A percentile compares a stretch with the other conserved stretches of the same genome.
These are phyloP conservation scores for Marasmius oreades DNA, from an alignment of 1,284 basidiomycete genomes.

Conservation along the genomic window DNA sequence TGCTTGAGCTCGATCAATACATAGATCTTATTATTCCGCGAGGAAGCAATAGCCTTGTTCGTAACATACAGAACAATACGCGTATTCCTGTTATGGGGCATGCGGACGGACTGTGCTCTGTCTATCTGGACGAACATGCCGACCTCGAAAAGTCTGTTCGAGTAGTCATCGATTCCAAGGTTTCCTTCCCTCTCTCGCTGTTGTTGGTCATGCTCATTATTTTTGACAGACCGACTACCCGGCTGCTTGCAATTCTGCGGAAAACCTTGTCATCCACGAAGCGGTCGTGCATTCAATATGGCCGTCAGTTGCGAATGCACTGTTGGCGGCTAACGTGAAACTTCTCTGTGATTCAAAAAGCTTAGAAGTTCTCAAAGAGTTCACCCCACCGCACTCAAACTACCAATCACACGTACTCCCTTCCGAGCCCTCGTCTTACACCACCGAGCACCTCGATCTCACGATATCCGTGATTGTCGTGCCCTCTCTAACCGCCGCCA, in stretches of 20 bases:
- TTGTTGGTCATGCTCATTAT: conserved; percentile 2
- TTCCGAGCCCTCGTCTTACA: conserved; percentile 65
- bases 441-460: conserved; percentile 86
- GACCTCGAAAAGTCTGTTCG: conserved; percentile 75
- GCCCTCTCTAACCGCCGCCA: conserved; percentile 69
- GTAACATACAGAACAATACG: conserved; percentile 85
- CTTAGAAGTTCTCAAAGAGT: conserved; percentile 45
- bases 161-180: conserved; percentile 90
- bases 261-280: conserved; percentile 87
- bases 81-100: conserved; percentile 99
- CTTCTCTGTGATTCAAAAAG: conserved; percentile 77
- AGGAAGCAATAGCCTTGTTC: conserved; percentile 90
- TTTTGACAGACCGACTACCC: conserved; percentile 85
- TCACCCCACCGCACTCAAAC: conserved; percentile 31
- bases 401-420: conserved; percentile 46
- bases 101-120: conserved; percentile 91
- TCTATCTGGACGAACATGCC: conserved; percentile 87
- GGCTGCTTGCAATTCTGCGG: conserved; percentile 93
- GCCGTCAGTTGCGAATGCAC: conserved; percentile 73
- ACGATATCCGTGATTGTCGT: conserved; percentile 80
- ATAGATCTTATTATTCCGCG: conserved; percentile 98
- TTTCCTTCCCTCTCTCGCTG: conserved; percentile 28
- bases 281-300: conserved; percentile 70
- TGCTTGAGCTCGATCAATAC: conserved; percentile 85
- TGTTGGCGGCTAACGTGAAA: conserved; percentile 69